Evolutionary conservation across 768 basidiomycete species (phyloP).

Genomic region (Solioccasus polychromus): DNA sequence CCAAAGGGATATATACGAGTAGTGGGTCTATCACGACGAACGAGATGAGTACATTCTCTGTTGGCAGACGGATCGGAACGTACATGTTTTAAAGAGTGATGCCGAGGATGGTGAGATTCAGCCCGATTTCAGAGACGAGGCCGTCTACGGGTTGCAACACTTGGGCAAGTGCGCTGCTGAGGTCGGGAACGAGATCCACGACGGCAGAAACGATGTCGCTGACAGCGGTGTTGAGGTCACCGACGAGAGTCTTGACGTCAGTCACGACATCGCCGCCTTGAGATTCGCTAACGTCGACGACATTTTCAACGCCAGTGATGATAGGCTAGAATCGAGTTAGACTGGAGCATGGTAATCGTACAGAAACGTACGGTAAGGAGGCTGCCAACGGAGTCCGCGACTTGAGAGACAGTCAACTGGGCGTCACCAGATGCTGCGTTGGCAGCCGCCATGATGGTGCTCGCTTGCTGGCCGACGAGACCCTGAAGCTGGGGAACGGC

Average conservation of each 20-base stretch:
- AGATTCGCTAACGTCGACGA: conserved; percentile 18
- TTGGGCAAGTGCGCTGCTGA: no score
- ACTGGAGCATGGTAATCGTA: not conserved
- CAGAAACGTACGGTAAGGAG: conserved; percentile 20
- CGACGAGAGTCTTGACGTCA: not conserved
- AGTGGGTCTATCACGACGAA: no score
- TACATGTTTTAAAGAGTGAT: no score
- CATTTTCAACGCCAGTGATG: conserved; percentile 24
- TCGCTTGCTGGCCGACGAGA: conserved; percentile 22
- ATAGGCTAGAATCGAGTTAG: conserved; percentile 18
- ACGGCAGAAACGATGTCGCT: not conserved
- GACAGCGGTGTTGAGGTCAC: conserved; percentile 8
- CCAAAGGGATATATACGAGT: no score
- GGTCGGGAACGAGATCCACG: not conserved
- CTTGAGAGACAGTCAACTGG: conserved; percentile 22
- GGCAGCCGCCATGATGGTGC: conserved; percentile 25
- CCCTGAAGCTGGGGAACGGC: conserved; percentile 24
- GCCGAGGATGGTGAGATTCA: no score
- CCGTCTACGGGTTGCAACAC: no score
- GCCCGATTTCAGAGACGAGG: no score
- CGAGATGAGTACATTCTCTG: no score
- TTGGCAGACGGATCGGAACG: no score
- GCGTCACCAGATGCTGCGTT: conserved; percentile 21
- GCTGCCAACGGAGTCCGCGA: conserved; percentile 24
- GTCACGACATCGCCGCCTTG: not conserved